Percentiles rank a stretch among this genome's conserved stretches.
Evolutionary conservation across 176 grass and related monocot genomes (phyloP).

Genomic region (Cenchrus fungigraminus): DNA sequence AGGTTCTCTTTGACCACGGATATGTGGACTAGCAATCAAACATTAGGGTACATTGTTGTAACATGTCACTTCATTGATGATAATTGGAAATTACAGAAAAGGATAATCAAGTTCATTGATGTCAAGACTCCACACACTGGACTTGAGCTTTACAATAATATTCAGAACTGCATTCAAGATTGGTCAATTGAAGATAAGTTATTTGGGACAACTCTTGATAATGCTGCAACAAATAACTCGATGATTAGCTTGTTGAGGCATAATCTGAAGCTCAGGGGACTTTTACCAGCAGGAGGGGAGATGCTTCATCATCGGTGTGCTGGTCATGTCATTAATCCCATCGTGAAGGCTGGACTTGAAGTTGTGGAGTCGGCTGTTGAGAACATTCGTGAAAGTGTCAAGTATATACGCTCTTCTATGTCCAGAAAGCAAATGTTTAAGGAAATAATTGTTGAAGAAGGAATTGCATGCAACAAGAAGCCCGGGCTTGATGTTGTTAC

Average conservation of each 20-base stretch:
- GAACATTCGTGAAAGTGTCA: slow-evolving; percentile 3
- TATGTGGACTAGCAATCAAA: neutral
- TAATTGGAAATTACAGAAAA: no score
- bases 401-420: neutral
- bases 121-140: neutral
- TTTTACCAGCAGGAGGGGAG: neutral
- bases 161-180: neutral
- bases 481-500: no score
- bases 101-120: neutral
- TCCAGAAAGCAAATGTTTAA: neutral
- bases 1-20: no score
- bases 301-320: neutral
- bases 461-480: no score
- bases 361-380: neutral
- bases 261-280: neutral
- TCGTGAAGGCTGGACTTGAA: neutral
- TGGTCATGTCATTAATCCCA: neutral
- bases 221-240: neutral
- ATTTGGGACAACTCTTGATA: neutral
- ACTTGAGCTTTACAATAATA: neutral
- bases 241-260: neutral
- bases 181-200: neutral
- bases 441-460: no score
- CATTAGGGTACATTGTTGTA: neutral
- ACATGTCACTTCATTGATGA: neutral